Percentiles rank a stretch among this genome's conserved stretches.
These are phyloP conservation scores for Gracilaria vermiculophylla DNA, from an alignment of 23 red algal species.

Conservation along the genomic window DNA sequence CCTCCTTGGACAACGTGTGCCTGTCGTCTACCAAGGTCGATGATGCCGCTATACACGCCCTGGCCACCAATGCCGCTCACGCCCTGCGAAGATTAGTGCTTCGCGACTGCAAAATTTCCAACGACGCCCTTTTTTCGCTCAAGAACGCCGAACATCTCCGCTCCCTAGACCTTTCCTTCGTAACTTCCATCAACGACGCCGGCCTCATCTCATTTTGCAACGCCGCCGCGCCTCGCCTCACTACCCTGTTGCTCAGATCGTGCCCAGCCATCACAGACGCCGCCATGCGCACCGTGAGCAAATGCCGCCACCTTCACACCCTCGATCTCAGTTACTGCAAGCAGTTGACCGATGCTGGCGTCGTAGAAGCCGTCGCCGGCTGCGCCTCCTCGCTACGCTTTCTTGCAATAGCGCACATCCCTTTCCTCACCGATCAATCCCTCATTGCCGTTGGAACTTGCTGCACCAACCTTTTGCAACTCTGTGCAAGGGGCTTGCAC, in stretches of 20 bases:
- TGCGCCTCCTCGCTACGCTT: slow-evolving; percentile 29
- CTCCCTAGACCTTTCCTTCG: slow-evolving; percentile 51
- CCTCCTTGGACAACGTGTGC: slow-evolving; percentile 41
- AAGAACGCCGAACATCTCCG: slow-evolving; percentile 16
- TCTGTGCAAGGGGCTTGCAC: slow-evolving; percentile 40
- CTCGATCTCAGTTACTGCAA: slow-evolving; percentile 53
- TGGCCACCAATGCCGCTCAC: slow-evolving; percentile 27
- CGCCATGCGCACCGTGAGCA: slow-evolving; percentile 13
- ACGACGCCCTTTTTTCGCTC: slow-evolving; percentile 27
- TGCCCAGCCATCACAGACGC: slow-evolving; percentile 29
- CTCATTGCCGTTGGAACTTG: slow-evolving; percentile 14
- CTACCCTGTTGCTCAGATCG: slow-evolving; percentile 12
- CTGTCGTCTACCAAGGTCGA: slow-evolving; percentile 35
- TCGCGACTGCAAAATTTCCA: slow-evolving; percentile 18
- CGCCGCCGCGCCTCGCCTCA: slow-evolving; percentile 27
- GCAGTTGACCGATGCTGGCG: slow-evolving; percentile 34
- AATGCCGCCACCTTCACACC: slow-evolving; percentile 36
- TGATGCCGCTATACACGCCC: slow-evolving; percentile 27
- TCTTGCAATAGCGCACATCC: slow-evolving; percentile 29
- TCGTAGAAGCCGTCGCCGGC: neutral
- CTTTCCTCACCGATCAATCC: slow-evolving; percentile 15
- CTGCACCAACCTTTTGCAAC: slow-evolving; percentile 35
- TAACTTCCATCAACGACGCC: slow-evolving; percentile 13
- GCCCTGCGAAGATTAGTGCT: slow-evolving; percentile 30
- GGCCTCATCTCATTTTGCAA: slow-evolving; percentile 35